Evolutionary conservation across 306 rosid species (phyloP).

Genomic region (Prunus persica): Prunus_persica_NCBIv2 NC_034016.1:3885001-3885500

Average conservation of each 20-base stretch:
- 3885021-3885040: background rate
- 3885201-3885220: background rate
- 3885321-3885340: background rate
- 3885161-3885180: background rate
- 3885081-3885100: too few relatives aligned
- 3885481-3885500: constrained; percentile 45
- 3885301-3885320: constrained; percentile 5
- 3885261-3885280: background rate
- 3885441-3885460: constrained; percentile 8
- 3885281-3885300: background rate
- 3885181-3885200: background rate
- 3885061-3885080: background rate
- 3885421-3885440: constrained; percentile 17
- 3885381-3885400: background rate
- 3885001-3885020: background rate
- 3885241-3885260: background rate
- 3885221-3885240: background rate
- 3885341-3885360: background rate
- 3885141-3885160: constrained; percentile 7
- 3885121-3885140: background rate
- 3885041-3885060: background rate
- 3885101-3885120: background rate
- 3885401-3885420: constrained; percentile 12
- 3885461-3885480: constrained; percentile 22
- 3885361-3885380: constrained; percentile 14